Conservation (phyloP, 768 basidiomycete species). For the Porpolomopsis calyptriformis region DNA sequence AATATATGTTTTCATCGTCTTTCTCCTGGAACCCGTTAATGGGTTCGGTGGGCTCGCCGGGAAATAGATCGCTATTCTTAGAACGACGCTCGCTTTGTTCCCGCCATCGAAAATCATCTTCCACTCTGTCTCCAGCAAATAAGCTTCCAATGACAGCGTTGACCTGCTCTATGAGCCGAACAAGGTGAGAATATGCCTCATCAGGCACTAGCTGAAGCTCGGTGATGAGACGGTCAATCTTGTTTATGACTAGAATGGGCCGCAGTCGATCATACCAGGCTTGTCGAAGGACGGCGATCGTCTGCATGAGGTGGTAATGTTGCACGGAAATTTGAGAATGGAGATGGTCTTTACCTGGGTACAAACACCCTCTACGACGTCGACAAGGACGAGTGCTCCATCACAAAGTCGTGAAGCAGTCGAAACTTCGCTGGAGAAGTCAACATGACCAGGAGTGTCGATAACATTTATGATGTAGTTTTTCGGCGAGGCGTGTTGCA, state of each 20-base stretch:
- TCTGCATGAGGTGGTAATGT: slow-evolving; percentile 35
- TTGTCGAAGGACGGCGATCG: slow-evolving; percentile 89
- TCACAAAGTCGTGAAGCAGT: slow-evolving; percentile 90
- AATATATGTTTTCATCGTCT: slow-evolving; percentile 96
- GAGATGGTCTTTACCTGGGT: slow-evolving; percentile 59
- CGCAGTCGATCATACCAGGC: slow-evolving; percentile 84
- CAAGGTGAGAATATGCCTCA: slow-evolving; percentile 92
- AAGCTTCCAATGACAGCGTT: slow-evolving; percentile 98
- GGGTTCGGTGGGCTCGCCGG: slow-evolving; percentile 52
- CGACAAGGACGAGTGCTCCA: slow-evolving; percentile 90
- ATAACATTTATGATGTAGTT: slow-evolving; percentile 91
- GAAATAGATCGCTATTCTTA: slow-evolving; percentile 61
- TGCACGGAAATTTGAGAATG: neutral
- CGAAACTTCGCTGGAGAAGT: slow-evolving; percentile 96
- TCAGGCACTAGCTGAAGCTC: slow-evolving; percentile 85
- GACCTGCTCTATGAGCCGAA: slow-evolving; percentile 88
- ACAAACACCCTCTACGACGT: slow-evolving; percentile 96
- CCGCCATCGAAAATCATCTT: slow-evolving; percentile 87
- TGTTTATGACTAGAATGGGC: slow-evolving; percentile 94
- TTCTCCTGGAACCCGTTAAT: slow-evolving; percentile 79
- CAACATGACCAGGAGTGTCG: slow-evolving; percentile 97
- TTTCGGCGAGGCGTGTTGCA: slow-evolving; percentile 43
- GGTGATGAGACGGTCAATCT: slow-evolving; percentile 86
- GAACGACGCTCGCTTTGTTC: slow-evolving; percentile 81
- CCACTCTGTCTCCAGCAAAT: slow-evolving; percentile 93